Evolutionary conservation across 2,329 filamentous ascomycete species (phyloP).

Genomic region (Trichoderma aggressivum): DNA sequence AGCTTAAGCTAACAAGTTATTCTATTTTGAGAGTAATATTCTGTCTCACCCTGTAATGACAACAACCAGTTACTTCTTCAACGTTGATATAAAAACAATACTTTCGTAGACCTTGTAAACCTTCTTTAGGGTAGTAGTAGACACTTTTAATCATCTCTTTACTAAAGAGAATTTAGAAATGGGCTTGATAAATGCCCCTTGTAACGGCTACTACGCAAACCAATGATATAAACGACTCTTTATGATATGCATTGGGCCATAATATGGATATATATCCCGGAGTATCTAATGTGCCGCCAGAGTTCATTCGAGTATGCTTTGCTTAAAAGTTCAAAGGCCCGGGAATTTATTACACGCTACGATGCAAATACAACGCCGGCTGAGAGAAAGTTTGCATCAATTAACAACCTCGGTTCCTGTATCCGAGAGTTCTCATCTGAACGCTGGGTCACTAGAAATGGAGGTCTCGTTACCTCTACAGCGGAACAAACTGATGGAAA

Average conservation of each 20-base stretch:
- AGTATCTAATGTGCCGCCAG: fast-evolving
- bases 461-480: background rate
- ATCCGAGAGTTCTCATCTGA: background rate
- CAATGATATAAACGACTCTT: too few species aligned
- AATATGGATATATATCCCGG: too few species aligned
- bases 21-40: background rate
- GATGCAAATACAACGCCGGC: background rate
- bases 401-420: background rate
- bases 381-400: background rate
- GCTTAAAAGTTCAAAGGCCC: background rate
- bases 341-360: background rate
- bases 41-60: background rate
- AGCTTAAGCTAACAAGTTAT: too few species aligned
- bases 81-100: too few species aligned
- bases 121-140: too few species aligned
- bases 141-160: too few species aligned
- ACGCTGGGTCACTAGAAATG: background rate
- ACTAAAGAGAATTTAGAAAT: too few species aligned
- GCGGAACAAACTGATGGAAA: background rate
- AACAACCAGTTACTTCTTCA: background rate
- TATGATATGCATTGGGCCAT: too few species aligned
- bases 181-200: too few species aligned
- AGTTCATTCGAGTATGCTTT: background rate
- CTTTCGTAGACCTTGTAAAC: too few species aligned
- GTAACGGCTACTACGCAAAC: too few species aligned